Conservation (phyloP, 2,329 filamentous ascomycete species). For the Pseudopyricularia cyperi region DNA sequence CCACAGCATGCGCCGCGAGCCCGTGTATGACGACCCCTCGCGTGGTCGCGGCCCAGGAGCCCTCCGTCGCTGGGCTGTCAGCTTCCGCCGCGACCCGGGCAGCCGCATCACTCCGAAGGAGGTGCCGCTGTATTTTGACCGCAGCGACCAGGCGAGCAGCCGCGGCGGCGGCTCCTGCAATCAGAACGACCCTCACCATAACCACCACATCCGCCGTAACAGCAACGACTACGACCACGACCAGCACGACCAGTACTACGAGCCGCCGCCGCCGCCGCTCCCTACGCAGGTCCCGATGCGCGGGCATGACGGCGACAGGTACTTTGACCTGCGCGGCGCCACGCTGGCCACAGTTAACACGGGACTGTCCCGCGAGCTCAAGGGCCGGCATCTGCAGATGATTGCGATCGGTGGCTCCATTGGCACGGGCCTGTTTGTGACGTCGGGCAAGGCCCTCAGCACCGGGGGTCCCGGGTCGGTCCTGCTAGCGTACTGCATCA, state of each 20-base stretch:
- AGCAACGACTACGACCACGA: neutral
- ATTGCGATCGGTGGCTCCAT: slow-evolving; percentile 93
- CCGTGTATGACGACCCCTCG: slow-evolving; percentile 8
- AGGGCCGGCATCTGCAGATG: slow-evolving; percentile 86
- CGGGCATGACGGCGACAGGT: slow-evolving; percentile 27
- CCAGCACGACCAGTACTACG: neutral
- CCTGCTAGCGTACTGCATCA: slow-evolving; percentile 63
- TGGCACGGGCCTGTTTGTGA: slow-evolving; percentile 80
- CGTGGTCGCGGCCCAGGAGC: slow-evolving; percentile 3
- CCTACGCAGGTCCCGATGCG: slow-evolving; percentile 10
- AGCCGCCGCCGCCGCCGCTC: neutral
- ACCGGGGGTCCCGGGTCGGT: slow-evolving; percentile 67
- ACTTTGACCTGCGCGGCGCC: slow-evolving; percentile 42
- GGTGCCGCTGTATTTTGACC: neutral
- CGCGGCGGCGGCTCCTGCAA: slow-evolving; percentile 7
- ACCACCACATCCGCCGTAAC: neutral
- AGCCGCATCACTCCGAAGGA: slow-evolving; percentile 32
- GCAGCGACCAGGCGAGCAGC: neutral
- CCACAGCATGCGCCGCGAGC: slow-evolving; percentile 7
- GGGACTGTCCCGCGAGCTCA: slow-evolving; percentile 63
- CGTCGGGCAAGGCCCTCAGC: slow-evolving; percentile 59
- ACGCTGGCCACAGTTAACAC: slow-evolving; percentile 65
- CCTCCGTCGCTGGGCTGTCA: slow-evolving; percentile 35
- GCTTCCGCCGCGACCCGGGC: slow-evolving; percentile 49
- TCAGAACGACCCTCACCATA: neutral